phyloP scores from a whole-genome alignment of 495 filamentous ascomycete genomes.

The Aspergillus panamensis region DNA sequence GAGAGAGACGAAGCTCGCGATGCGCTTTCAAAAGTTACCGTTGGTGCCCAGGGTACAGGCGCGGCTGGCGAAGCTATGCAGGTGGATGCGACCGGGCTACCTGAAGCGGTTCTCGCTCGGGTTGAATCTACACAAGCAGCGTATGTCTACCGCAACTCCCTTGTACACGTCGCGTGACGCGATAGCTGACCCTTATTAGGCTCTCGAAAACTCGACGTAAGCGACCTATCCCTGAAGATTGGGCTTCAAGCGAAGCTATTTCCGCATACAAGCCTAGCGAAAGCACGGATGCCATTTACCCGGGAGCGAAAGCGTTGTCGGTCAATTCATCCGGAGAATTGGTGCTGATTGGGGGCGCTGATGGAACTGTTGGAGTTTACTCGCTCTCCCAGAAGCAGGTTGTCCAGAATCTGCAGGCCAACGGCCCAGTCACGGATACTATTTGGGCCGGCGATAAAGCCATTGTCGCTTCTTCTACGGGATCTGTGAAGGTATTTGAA shows the following conservation, averaged over 20 bases:
- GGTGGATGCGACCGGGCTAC: constrained; percentile 70
- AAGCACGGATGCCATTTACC: constrained; percentile 60
- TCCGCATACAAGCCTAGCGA: constrained; percentile 59
- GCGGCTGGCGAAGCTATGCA: constrained; percentile 78
- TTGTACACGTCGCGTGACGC: neutral
- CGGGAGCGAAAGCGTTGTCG: constrained; percentile 62
- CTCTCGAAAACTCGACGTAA: constrained; percentile 83
- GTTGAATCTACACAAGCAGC: constrained; percentile 73
- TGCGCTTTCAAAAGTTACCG: constrained; percentile 80
- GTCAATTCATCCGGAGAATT: constrained; percentile 62
- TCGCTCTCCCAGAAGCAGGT: constrained; percentile 68
- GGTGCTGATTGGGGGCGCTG: constrained; percentile 73
- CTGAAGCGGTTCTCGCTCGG: constrained; percentile 67
- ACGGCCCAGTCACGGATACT: constrained; percentile 71
- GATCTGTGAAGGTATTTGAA: constrained; percentile 75
- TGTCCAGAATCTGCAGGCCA: constrained; percentile 60
- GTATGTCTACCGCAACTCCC: constrained; percentile 46
- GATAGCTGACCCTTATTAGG: constrained; percentile 43
- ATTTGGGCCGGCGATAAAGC: constrained; percentile 71
- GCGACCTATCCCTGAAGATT: constrained; percentile 76
- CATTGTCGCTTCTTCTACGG: constrained; percentile 70
- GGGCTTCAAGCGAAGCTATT: constrained; percentile 74
- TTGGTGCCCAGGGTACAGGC: constrained; percentile 54
- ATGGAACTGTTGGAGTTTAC: constrained; percentile 76
- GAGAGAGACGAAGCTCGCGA: constrained; percentile 92